Percentiles rank a stretch among this genome's conserved stretches.
Conservation (phyloP, 1,139 yeast genomes). For the Saccharomyces hybrid region DNA sequence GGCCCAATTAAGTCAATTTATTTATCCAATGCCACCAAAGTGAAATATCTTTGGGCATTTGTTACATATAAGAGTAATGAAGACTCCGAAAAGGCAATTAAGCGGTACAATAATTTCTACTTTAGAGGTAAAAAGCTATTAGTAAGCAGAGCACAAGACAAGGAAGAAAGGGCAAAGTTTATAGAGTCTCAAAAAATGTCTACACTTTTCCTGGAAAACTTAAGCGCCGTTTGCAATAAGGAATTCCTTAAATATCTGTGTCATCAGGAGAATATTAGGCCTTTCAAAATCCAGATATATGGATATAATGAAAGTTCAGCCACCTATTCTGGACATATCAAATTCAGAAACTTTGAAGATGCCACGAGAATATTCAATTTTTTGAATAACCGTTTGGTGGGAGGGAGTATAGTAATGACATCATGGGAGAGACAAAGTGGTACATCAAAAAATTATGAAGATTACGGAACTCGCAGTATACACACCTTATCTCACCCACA, state of each 20-base stretch:
- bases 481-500: background rate
- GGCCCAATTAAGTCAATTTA: constrained; percentile 39
- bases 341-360: constrained; percentile 18
- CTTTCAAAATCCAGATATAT: constrained; percentile 6
- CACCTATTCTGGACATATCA: constrained; percentile 24
- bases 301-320: constrained; percentile 4
- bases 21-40: constrained; percentile 34
- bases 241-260: constrained; percentile 7
- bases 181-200: constrained; percentile 9
- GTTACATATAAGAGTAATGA: constrained; percentile 35
- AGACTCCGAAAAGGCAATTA: constrained; percentile 29
- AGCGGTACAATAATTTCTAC: constrained; percentile 23
- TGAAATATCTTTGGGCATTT: constrained; percentile 41
- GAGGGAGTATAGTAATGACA: constrained; percentile 24
- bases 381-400: constrained; percentile 24
- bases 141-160: constrained; percentile 30
- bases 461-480: background rate
- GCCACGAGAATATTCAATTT: constrained; percentile 17
- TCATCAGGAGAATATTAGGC: constrained; percentile 11
- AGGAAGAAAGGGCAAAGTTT: constrained; percentile 7
- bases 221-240: constrained; percentile 24
- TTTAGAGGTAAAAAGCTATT: constrained; percentile 27
- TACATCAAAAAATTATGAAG: background rate
- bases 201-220: constrained; percentile 19
- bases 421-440: constrained; percentile 14